phyloP scores from a whole-genome alignment of 1,284 basidiomycete species.

The Leucoagaricus sp. region DNA sequence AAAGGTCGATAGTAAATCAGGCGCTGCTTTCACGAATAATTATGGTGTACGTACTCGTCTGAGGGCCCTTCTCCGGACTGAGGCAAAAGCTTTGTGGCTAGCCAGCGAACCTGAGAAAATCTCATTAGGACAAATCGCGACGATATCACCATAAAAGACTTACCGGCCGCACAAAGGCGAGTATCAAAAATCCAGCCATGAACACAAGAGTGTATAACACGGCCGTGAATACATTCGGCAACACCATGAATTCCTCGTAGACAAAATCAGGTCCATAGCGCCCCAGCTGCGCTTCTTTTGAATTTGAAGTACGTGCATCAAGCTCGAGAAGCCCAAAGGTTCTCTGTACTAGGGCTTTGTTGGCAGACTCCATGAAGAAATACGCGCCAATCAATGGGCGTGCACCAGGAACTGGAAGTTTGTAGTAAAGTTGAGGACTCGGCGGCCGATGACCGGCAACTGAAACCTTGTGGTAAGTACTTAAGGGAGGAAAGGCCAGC shows the following conservation, averaged over 20 bases:
- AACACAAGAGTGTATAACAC: constrained; percentile 43
- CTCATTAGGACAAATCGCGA: background rate
- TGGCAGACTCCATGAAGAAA: constrained; percentile 64
- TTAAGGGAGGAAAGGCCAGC: background rate
- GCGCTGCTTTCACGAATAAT: background rate
- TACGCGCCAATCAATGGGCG: constrained; percentile 51
- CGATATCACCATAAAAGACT: constrained; percentile 22
- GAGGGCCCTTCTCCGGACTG: constrained; percentile 65
- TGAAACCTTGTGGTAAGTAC: background rate
- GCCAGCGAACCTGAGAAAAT: constrained; percentile 50
- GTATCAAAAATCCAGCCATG: constrained; percentile 33
- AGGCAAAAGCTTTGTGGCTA: constrained; percentile 51
- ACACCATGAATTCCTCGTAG: constrained; percentile 72
- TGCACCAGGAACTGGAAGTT: constrained; percentile 46
- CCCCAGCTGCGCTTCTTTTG: constrained; percentile 23
- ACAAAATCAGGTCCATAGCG: constrained; percentile 68
- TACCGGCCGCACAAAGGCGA: constrained; percentile 42
- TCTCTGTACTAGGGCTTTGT: constrained; percentile 74
- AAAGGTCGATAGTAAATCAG: background rate
- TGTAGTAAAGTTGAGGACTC: constrained; percentile 38
- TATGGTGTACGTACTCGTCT: constrained; percentile 43
- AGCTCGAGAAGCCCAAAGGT: constrained; percentile 73
- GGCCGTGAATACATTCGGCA: constrained; percentile 43
- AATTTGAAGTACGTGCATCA: constrained; percentile 23
- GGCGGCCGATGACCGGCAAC: constrained; percentile 7